phyloP scores from a whole-genome alignment of 2,329 filamentous ascomycete species.

The Monosporascus sp. region DNA sequence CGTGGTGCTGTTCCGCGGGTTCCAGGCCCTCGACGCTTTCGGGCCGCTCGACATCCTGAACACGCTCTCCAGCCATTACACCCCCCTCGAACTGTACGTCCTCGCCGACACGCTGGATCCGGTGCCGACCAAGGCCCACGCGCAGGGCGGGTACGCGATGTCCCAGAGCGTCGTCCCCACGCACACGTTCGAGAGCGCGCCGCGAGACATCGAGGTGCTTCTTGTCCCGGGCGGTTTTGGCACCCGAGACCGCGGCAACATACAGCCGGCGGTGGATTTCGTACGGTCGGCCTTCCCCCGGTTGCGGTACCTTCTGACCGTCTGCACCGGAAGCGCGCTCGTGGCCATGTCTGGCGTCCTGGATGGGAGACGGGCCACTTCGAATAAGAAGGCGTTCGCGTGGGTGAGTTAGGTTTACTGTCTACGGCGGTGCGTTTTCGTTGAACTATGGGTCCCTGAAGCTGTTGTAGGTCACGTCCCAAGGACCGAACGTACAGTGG shows the following conservation, averaged over 20 bases:
- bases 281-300: conserved; percentile 39
- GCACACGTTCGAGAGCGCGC: conserved; percentile 47
- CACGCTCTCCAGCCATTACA: conserved; percentile 28
- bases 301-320: conserved; percentile 53
- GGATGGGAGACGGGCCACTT: conserved; percentile 56
- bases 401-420: conserved; percentile 26
- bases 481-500: conserved; percentile 53
- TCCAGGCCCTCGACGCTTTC: conserved; percentile 41
- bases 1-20: conserved; percentile 38
- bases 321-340: conserved; percentile 61
- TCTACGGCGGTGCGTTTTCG: neutral
- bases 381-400: conserved; percentile 57
- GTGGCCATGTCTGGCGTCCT: conserved; percentile 55
- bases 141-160: conserved; percentile 23
- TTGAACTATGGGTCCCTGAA: neutral
- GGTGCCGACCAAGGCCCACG: conserved; percentile 30
- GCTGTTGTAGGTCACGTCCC: conserved; percentile 25
- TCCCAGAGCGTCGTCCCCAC: conserved; percentile 34
- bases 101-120: conserved; percentile 36
- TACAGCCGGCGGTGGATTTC: conserved; percentile 37
- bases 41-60: conserved; percentile 42
- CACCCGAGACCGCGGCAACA: conserved; percentile 28
- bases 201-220: conserved; percentile 54
- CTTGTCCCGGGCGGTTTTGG: conserved; percentile 62
- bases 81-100: conserved; percentile 34